Evolutionary conservation across 345 rosid genomes (phyloP).

Genomic region (Erodium maritimum): DNA sequence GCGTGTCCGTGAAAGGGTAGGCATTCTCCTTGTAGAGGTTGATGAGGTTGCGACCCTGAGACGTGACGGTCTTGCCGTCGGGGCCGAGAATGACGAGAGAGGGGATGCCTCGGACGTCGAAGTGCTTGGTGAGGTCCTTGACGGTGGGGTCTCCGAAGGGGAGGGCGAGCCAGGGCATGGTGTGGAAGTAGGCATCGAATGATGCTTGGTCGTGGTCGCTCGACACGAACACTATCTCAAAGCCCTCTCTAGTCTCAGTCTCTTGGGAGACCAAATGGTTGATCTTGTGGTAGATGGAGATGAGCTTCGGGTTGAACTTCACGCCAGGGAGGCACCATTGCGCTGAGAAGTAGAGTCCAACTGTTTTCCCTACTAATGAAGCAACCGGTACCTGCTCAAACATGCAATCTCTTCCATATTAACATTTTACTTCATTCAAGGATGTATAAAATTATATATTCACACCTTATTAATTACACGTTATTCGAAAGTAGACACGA

Average conservation of each 20-base stretch:
- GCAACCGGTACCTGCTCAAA: constrained; percentile 32
- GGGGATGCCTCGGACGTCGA: constrained; percentile 43
- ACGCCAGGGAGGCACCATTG: constrained; percentile 47
- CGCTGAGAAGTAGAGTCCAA: constrained; percentile 47
- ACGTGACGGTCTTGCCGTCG: constrained; percentile 46
- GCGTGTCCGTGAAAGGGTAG: constrained; percentile 42
- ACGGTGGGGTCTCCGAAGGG: constrained; percentile 35
- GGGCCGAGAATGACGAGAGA: constrained; percentile 44
- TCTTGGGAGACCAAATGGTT: constrained; percentile 17
- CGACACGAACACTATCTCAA: constrained; percentile 42
- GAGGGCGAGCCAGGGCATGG: constrained; percentile 48
- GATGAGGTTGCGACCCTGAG: constrained; percentile 33
- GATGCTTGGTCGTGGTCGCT: constrained; percentile 25
- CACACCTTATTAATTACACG: too few species aligned
- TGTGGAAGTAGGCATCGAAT: constrained; percentile 24
- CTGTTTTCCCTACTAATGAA: constrained; percentile 35
- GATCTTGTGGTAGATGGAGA: constrained; percentile 36
- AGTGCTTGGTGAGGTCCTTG: constrained; percentile 27
- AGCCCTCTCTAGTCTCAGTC: constrained; percentile 12
- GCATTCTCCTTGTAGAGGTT: constrained; percentile 44
- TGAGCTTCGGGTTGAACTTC: constrained; percentile 39
- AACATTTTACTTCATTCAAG: too few species aligned
- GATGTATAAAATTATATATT: too few species aligned
- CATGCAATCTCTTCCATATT: too few species aligned
- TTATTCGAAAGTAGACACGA: too few species aligned